phyloP scores from a whole-genome alignment of 1,284 basidiomycete species.

The Clitocybe nebularis region DNA sequence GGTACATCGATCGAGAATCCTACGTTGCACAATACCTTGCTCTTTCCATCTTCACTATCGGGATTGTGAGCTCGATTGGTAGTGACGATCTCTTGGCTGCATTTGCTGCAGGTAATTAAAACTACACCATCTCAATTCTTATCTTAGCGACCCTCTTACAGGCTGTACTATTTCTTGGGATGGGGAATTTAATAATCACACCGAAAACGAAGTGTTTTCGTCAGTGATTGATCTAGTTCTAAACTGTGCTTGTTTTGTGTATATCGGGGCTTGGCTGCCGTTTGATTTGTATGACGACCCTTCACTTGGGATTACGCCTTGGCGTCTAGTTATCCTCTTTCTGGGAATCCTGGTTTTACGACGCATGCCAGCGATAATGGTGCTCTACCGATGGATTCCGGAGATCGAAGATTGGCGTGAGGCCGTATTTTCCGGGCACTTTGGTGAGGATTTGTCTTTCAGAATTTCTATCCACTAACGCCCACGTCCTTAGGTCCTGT shows the following conservation, averaged over 20 bases:
- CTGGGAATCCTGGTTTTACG: conserved; percentile 67
- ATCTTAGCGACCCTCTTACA: not conserved
- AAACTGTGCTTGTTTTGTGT: conserved; percentile 86
- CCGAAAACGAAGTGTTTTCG: conserved; percentile 82
- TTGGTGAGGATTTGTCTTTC: too few relatives aligned
- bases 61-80: conserved; percentile 74
- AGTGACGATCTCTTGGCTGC: conserved; percentile 87
- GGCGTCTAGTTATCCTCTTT: conserved; percentile 70
- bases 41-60: conserved; percentile 76
- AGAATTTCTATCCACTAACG: too few relatives aligned
- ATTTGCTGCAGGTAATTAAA: conserved; percentile 77
- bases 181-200: conserved; percentile 84
- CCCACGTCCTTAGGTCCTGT: conserved; percentile 54
- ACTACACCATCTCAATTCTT: too few relatives aligned
- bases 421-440: conserved; percentile 85
- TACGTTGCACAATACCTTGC: conserved; percentile 91
- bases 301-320: conserved; percentile 64
- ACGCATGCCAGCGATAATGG: conserved; percentile 71
- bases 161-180: conserved; percentile 93
- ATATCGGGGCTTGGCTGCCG: conserved; percentile 88
- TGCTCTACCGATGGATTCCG: conserved; percentile 79
- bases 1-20: conserved; percentile 87
- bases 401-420: conserved; percentile 79
- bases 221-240: conserved; percentile 85
- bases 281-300: conserved; percentile 66